Conservation (phyloP, 2,329 filamentous ascomycete genomes). For the Stemphylium beticola region DNA sequence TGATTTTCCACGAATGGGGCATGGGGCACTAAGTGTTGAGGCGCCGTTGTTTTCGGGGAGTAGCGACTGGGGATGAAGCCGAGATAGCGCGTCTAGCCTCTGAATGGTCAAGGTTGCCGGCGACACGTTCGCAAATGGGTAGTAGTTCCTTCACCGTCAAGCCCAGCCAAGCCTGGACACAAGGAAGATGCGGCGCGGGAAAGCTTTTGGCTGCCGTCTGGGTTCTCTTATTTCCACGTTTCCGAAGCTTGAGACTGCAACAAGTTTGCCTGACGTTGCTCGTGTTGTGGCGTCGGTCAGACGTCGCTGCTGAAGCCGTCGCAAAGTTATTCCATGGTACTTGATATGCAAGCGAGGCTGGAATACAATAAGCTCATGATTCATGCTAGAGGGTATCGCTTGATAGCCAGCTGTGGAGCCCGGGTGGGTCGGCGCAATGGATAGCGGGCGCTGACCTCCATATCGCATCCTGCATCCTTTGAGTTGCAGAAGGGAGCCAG, state of each 20-base stretch:
- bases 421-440: constrained; percentile 16
- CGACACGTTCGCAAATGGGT: constrained; percentile 17
- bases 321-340: not conserved
- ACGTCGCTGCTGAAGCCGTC: not conserved
- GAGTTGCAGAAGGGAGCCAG: not conserved
- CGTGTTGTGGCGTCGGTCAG: not conserved
- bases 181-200: constrained; percentile 15
- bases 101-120: constrained; percentile 25
- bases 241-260: constrained; percentile 1
- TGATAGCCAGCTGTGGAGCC: constrained; percentile 9
- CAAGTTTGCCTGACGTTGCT: not conserved
- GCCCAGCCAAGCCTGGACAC: constrained; percentile 32
- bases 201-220: constrained; percentile 35
- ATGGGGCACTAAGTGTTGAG: constrained; percentile 5
- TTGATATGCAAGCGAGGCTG: not conserved
- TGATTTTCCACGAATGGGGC: constrained; percentile 41
- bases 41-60: constrained; percentile 13
- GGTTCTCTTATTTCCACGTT: constrained; percentile 25
- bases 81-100: constrained; percentile 22
- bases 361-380: constrained; percentile 1
- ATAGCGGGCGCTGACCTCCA: constrained; percentile 6
- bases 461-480: constrained; percentile 9
- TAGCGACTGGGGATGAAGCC: constrained; percentile 13
- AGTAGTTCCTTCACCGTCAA: constrained; percentile 15
- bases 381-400: constrained; percentile 9